Percentiles rank a stretch among this genome's conserved stretches.
phyloP scores from a whole-genome alignment of 352 stramenopile genomes.

The Pythium phragmiticola region DNA sequence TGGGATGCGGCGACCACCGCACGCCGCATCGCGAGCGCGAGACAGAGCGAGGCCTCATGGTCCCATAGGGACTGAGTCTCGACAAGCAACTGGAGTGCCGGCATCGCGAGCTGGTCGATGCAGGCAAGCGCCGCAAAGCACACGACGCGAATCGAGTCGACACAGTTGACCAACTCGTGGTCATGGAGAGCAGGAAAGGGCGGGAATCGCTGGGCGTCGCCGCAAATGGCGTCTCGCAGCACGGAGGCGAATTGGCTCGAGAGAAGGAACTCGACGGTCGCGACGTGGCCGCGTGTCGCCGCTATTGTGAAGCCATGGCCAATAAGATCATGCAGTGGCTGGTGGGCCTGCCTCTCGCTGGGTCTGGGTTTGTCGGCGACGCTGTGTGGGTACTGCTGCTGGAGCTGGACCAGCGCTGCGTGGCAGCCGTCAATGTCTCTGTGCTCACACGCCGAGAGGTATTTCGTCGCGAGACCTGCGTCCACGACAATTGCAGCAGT shows the following conservation, averaged over 20 bases:
- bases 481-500: conserved; percentile 8
- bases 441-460: conserved; percentile 9
- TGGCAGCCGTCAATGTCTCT: conserved; percentile 27
- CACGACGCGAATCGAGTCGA: conserved; percentile 20
- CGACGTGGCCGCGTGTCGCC: conserved; percentile 20
- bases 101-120: conserved; percentile 22
- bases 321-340: conserved; percentile 26
- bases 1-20: conserved; percentile 3
- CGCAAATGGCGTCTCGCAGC: conserved; percentile 22
- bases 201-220: conserved; percentile 9
- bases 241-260: conserved; percentile 11
- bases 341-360: neutral
- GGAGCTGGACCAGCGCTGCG: conserved; percentile 15
- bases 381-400: conserved; percentile 22
- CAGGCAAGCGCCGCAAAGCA: conserved; percentile 27
- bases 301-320: conserved; percentile 16
- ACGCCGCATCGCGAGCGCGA: conserved; percentile 24
- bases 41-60: conserved; percentile 24
- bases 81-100: conserved; percentile 17
- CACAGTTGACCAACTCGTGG: conserved; percentile 14
- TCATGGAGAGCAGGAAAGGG: conserved; percentile 7
- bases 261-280: conserved; percentile 25
- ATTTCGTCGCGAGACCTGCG: conserved; percentile 5
- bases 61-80: conserved; percentile 17
- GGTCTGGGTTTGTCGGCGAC: neutral